phyloP scores from a whole-genome alignment of 1,139 yeast species.

The Pichia sp. region DNA sequence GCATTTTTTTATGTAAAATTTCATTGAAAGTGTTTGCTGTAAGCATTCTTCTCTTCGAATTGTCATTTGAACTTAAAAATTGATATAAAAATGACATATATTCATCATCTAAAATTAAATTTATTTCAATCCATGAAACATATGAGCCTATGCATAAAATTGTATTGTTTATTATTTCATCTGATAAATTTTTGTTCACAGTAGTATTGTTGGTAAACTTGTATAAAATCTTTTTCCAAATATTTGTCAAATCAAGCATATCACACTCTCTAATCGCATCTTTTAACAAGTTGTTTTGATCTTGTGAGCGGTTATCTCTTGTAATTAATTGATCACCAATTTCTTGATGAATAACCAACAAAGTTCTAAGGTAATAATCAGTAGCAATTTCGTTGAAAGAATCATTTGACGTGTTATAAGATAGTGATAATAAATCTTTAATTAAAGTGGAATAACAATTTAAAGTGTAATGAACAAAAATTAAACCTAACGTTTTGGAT shows the following conservation, averaged over 20 bases:
- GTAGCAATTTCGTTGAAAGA: slow-evolving; percentile 44
- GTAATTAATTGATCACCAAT: slow-evolving; percentile 86
- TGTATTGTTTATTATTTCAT: slow-evolving; percentile 52
- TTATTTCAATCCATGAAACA: slow-evolving; percentile 92
- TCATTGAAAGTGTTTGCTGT: slow-evolving; percentile 75
- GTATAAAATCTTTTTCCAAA: slow-evolving; percentile 61
- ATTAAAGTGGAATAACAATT: slow-evolving; percentile 61
- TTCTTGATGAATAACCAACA: slow-evolving; percentile 76
- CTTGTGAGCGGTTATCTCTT: slow-evolving; percentile 55
- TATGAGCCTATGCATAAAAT: slow-evolving; percentile 73
- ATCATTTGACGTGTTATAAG: slow-evolving; percentile 27
- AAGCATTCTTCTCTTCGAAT: slow-evolving; percentile 39
- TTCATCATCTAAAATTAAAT: slow-evolving; percentile 62
- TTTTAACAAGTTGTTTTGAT: slow-evolving; percentile 65
- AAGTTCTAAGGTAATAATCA: slow-evolving; percentile 71
- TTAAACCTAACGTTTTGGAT: slow-evolving; percentile 62
- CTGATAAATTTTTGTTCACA: slow-evolving; percentile 26
- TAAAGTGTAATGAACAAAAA: slow-evolving; percentile 64
- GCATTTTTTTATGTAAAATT: slow-evolving; percentile 87
- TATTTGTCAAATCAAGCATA: slow-evolving; percentile 56
- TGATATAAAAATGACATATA: slow-evolving; percentile 59
- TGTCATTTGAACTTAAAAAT: slow-evolving; percentile 43
- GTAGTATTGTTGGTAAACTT: slow-evolving; percentile 24
- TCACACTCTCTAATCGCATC: slow-evolving; percentile 77
- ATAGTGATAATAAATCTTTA: slow-evolving; percentile 49